Conservation (phyloP, 768 basidiomycete species). For the Rhizopogon salebrosus region DNA sequence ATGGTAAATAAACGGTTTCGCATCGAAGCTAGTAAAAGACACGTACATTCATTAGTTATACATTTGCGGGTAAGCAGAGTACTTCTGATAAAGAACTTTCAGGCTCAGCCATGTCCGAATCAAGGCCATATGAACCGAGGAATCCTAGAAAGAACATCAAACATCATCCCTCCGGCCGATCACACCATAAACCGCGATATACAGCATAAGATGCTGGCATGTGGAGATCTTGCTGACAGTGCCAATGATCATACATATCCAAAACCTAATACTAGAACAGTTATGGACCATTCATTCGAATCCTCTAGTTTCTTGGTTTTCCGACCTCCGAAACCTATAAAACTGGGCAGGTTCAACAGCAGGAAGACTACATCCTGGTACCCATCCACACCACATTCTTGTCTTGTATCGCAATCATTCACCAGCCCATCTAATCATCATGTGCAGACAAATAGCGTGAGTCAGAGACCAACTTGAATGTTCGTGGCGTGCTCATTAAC, state of each 20-base stretch:
- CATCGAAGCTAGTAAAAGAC: background rate
- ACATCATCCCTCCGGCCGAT: conserved; percentile 9
- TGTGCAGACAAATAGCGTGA: conserved; percentile 78
- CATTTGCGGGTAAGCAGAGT: background rate
- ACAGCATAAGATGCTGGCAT: conserved; percentile 20
- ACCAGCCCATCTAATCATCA: conserved; percentile 20
- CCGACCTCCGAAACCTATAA: conserved; percentile 24
- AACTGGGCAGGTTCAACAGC: conserved; percentile 9
- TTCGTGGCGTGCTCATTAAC: conserved; percentile 4
- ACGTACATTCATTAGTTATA: background rate
- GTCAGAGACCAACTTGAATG: conserved; percentile 28
- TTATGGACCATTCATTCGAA: conserved; percentile 26
- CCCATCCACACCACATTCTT: conserved; percentile 1
- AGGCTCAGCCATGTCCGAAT: conserved; percentile 19
- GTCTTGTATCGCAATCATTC: background rate
- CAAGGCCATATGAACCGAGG: conserved; percentile 8
- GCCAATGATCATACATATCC: conserved; percentile 12
- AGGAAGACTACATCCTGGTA: conserved; percentile 5
- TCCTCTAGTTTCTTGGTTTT: conserved; percentile 20
- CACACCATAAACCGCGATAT: conserved; percentile 14
- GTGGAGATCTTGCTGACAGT: conserved; percentile 16
- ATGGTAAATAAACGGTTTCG: background rate
- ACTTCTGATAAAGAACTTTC: conserved; percentile 24
- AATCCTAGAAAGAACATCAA: conserved; percentile 16
- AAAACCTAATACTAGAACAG: conserved; percentile 18